These are phyloP conservation scores for Bombardia bombarda DNA, from an alignment of 495 filamentous ascomycete genomes.

Conservation along the genomic window DNA sequence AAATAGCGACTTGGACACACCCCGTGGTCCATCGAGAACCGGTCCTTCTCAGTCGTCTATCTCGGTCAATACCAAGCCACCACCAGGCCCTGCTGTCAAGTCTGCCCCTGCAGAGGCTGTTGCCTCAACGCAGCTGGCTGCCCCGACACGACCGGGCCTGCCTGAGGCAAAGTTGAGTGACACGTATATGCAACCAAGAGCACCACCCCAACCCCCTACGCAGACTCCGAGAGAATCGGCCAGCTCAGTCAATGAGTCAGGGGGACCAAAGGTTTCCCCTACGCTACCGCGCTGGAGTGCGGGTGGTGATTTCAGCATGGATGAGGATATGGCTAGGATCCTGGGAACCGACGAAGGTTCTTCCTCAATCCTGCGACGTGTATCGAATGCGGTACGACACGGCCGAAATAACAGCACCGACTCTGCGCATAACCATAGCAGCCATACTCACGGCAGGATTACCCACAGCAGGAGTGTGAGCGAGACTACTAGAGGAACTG, in stretches of 20 bases:
- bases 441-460: slow-evolving; percentile 14
- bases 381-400: slow-evolving; percentile 89
- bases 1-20: slow-evolving; percentile 23
- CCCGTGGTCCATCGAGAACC: slow-evolving; percentile 3
- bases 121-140: not conserved
- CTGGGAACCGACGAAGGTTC: slow-evolving; percentile 60
- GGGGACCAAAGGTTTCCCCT: slow-evolving; percentile 56
- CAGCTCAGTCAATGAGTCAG: slow-evolving; percentile 34
- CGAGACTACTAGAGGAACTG: slow-evolving; percentile 47
- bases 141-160: slow-evolving; percentile 16
- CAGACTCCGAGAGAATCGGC: slow-evolving; percentile 50
- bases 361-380: slow-evolving; percentile 71
- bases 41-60: not conserved
- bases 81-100: slow-evolving; percentile 12
- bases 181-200: slow-evolving; percentile 55
- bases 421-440: slow-evolving; percentile 35
- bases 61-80: slow-evolving; percentile 34
- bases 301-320: slow-evolving; percentile 75
- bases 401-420: slow-evolving; percentile 74
- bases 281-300: slow-evolving; percentile 65
- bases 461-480: slow-evolving; percentile 48
- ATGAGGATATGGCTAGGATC: slow-evolving; percentile 83
- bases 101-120: slow-evolving; percentile 7
- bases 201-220: slow-evolving; percentile 50
- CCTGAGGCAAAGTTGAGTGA: slow-evolving; percentile 43